Evolutionary conservation across 805 yeast species (phyloP).

Genomic region (Wickerhamiella musiphila): DNA sequence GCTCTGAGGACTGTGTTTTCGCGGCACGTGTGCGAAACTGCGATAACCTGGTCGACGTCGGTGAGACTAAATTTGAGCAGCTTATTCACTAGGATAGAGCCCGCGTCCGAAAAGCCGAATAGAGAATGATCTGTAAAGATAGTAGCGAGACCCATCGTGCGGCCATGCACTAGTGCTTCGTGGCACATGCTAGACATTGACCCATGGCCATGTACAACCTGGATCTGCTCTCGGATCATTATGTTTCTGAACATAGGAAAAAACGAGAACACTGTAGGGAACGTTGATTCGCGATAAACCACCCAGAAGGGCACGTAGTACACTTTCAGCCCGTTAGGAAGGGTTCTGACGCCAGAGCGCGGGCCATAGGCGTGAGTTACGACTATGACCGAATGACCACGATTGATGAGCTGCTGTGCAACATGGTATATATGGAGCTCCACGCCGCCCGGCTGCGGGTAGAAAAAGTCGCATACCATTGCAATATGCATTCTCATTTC

Average conservation of each 20-base stretch:
- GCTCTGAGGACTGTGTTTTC: conserved; percentile 89
- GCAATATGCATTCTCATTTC: conserved; percentile 13
- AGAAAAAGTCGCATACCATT: conserved; percentile 94
- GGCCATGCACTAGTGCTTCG: conserved; percentile 81
- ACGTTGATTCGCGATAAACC: conserved; percentile 65
- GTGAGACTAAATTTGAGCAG: conserved; percentile 64
- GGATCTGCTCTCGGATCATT: conserved; percentile 65
- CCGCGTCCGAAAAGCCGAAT: conserved; percentile 81
- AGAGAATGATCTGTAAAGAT: conserved; percentile 92
- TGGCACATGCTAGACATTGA: conserved; percentile 73
- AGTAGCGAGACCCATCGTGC: conserved; percentile 81
- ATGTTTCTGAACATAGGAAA: conserved; percentile 78
- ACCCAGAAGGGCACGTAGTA: conserved; percentile 76
- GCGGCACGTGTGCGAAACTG: conserved; percentile 91
- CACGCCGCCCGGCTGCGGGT: conserved; percentile 97
- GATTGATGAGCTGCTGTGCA: conserved; percentile 53
- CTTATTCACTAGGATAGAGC: conserved; percentile 74
- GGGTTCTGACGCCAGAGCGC: conserved; percentile 61
- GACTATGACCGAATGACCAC: conserved; percentile 74
- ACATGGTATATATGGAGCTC: conserved; percentile 89
- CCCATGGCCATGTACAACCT: conserved; percentile 92
- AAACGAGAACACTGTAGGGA: conserved; percentile 77
- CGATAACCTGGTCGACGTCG: conserved; percentile 83
- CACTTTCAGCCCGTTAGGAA: conserved; percentile 83
- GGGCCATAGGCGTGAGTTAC: conserved; percentile 80